These are phyloP conservation scores for Beauveria bassiana DNA, from an alignment of 2,329 filamentous ascomycete genomes.

Conservation along the genomic window DNA sequence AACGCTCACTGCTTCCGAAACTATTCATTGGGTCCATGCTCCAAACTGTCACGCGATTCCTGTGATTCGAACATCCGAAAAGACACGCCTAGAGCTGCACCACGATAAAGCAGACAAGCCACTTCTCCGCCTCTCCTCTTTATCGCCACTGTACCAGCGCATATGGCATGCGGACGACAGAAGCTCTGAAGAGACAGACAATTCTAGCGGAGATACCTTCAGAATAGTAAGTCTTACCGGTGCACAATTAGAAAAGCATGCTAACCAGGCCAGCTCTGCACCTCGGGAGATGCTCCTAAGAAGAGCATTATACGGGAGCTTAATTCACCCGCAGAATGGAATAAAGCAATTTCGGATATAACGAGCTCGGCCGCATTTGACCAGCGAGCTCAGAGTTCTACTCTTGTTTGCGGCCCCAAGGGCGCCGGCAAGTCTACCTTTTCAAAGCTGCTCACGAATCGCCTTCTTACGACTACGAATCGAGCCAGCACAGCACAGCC, in stretches of 20 bases:
- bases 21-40: conserved; percentile 52
- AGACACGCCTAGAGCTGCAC: conserved; percentile 46
- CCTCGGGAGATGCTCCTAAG: conserved; percentile 44
- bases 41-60: conserved; percentile 64
- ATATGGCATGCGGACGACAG: conserved; percentile 51
- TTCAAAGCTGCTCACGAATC: conserved; percentile 57
- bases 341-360: conserved; percentile 46
- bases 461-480: conserved; percentile 46
- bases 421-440: conserved; percentile 73
- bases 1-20: conserved; percentile 42
- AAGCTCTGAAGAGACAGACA: conserved; percentile 14
- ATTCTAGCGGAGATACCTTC: conserved; percentile 31
- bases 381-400: conserved; percentile 28
- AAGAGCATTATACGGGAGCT: conserved; percentile 45
- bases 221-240: conserved; percentile 36
- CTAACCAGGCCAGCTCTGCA: conserved; percentile 40
- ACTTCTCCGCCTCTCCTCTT: conserved; percentile 44
- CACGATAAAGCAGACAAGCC: conserved; percentile 41
- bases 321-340: conserved; percentile 51
- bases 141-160: conserved; percentile 59
- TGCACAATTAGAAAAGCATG: background rate
- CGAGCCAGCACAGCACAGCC: conserved; percentile 16
- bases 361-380: conserved; percentile 22
- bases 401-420: conserved; percentile 62
- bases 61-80: conserved; percentile 48